Evolutionary conservation across 768 basidiomycete species (phyloP).

Genomic region (Suillus subaureus): DNA sequence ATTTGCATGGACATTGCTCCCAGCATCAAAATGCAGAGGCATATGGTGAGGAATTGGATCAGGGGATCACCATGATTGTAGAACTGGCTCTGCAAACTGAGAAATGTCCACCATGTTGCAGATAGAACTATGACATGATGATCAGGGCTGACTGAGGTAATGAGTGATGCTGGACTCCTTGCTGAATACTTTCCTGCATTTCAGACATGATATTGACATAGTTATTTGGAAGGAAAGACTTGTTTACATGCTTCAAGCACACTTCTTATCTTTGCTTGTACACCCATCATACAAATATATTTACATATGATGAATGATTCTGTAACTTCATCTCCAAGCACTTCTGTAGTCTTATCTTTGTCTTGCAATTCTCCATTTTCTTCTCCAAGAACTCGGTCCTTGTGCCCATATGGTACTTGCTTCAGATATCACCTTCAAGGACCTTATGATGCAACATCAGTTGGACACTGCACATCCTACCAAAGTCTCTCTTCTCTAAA

Average conservation of each 20-base stretch:
- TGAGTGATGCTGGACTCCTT: not conserved
- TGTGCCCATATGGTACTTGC: not conserved
- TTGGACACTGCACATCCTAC: not conserved
- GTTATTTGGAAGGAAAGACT: not conserved
- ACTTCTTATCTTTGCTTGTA: not conserved
- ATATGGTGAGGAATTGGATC: not conserved
- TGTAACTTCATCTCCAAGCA: not conserved
- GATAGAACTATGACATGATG: not conserved
- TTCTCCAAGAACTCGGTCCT: not conserved
- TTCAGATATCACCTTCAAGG: not conserved
- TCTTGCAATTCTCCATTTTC: not conserved
- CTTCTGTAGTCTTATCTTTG: not conserved
- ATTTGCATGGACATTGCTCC: too few species aligned
- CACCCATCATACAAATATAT: not conserved
- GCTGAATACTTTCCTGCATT: not conserved
- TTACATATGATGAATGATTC: not conserved
- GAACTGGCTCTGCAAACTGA: not conserved
- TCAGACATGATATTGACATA: not conserved
- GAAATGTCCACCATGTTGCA: not conserved
- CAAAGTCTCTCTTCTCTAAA: not conserved
- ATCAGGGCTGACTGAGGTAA: not conserved
- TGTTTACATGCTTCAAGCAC: not conserved
- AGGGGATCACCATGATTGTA: not conserved
- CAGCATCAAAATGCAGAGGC: too few species aligned
- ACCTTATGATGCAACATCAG: not conserved